phyloP scores from a whole-genome alignment of 1,284 basidiomycete genomes.

The Grifola frondosa region DNA sequence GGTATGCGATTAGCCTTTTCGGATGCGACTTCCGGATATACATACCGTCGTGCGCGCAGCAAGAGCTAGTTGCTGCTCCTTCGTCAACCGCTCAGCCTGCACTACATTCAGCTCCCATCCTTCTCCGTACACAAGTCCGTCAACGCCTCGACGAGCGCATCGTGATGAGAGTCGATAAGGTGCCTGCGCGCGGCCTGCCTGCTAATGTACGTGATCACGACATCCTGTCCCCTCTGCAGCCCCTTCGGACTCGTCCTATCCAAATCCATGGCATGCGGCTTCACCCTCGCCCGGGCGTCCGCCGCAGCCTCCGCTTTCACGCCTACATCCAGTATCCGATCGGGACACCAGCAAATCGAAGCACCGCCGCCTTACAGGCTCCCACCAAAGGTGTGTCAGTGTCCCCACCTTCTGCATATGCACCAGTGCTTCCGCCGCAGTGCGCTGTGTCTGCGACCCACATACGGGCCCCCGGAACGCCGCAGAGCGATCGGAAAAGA shows the following conservation, averaged over 20 bases:
- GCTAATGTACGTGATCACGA: constrained; percentile 76
- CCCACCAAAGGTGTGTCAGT: constrained; percentile 63
- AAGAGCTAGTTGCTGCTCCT: constrained; percentile 69
- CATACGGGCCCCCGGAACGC: constrained; percentile 66
- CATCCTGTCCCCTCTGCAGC: constrained; percentile 27
- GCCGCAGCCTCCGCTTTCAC: constrained; percentile 21
- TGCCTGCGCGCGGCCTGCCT: constrained; percentile 60
- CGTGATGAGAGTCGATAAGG: constrained; percentile 61
- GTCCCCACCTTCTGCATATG: constrained; percentile 40
- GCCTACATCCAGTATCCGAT: constrained; percentile 26
- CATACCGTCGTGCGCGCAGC: constrained; percentile 62
- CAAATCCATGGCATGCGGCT: constrained; percentile 4
- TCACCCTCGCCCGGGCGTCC: constrained; percentile 6
- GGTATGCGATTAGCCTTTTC: constrained; percentile 5
- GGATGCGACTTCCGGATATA: background rate
- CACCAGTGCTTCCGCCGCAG: constrained; percentile 62
- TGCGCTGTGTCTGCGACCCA: constrained; percentile 63
- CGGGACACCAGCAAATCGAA: constrained; percentile 59
- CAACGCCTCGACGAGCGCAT: constrained; percentile 54
- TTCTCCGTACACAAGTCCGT: constrained; percentile 52
- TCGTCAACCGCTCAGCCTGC: constrained; percentile 63
- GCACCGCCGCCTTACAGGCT: constrained; percentile 60
- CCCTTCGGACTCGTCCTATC: constrained; percentile 9
- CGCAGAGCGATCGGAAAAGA: constrained; percentile 74
- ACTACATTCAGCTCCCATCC: constrained; percentile 66